Base-by-base conservation (phyloP, 345 rosid species). In the Microthlaspi erraticum region DNA sequence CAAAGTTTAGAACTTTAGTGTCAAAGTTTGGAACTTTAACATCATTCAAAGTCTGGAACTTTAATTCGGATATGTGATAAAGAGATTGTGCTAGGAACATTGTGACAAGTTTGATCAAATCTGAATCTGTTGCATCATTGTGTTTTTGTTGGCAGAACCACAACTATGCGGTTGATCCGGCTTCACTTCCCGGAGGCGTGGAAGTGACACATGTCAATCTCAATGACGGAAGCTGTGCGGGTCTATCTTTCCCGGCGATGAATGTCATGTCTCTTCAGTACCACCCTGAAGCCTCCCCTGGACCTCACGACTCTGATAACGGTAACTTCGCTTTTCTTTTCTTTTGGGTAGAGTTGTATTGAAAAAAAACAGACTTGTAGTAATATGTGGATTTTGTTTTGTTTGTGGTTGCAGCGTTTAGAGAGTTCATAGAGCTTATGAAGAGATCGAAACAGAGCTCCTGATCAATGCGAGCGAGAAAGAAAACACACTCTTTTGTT, bases 251-350 rank as follows among this genome's bases (percentile, higher is more conserved):
- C 78, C 91, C 97, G 5, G 85, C 86, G 0, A 76, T 85, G 78
- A 85, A 85, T 59, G 71, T 84, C 57, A 88, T 95, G 96, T 88
- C 99, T 54, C 96, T 92, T 61, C 97, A 95, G 72, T 92, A 92
- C 75, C 98, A 92, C 57, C 99, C 98, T 1, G 99, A 92, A 71
- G 99, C 97, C 44, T 92, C 97, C 36, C 99, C 99, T 3, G 98
- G 96, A 59, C 99, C 98, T 44, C 97, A 87, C 64, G 99, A 94
- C 81, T 94, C 99, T 13, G 99, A 95, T 65, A 23, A 73, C 39
- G 82, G 98, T 90, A 83, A 81, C 20, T 29, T 0, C 32, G 6
- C 31, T 44, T 17, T 59, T 20, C 5, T 26, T 26, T 26, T 26
- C 2, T 20, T 20, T 23, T 23, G 13, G 56, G 44, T 38, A 19